Evolutionary conservation across 805 yeast species (phyloP), one percentile per base, ranked within the genome.

Genomic region (Pichia phayaonensis): DNA sequence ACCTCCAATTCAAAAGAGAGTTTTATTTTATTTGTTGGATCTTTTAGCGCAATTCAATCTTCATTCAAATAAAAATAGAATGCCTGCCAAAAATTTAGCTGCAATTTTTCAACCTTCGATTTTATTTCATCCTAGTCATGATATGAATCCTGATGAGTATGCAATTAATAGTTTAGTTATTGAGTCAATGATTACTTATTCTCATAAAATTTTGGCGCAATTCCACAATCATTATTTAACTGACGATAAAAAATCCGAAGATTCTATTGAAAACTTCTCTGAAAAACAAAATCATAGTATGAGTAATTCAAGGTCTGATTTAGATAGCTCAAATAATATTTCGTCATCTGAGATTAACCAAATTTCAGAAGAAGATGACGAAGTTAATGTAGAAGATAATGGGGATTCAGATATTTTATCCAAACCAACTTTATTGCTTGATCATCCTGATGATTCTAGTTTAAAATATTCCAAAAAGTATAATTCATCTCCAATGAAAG

Each of bases 61-160:
- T 52, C 83, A 86, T 60, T 76, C 95, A 16, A 79, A 77, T 46
- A 79, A 79, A 53, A 94, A 90, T 64, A 72, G 88, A 56, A 94
- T 94, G 99, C 82, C 97, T 2, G 87, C 96, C 1, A 79, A 89
- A 59, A 94, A 94, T 64, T 72, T 94, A 56, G 96, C 98, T 1
- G 96, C 98, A 2, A 87, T 94, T 51, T 94, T 94, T 71, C 99
- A 94, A 69, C 98, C 99, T 3, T 86, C 96, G n/a, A 81, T 94
- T 18, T 72, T 94, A 48, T 86, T 95, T 11, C 98, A 92, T 65
- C 96, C 97, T 6, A 78, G 76, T 56, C 97, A 94, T 65, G 97
- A 90, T 63, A 80, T 92, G 83, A 80, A 84, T 41, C 97, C 97
- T 1, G 88, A 82, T 31, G 97, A 94, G 67, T 90, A 90, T 68